Base-by-base conservation (phyloP, 1,139 yeast species). In the Pichia kudriavzevii region DNA sequence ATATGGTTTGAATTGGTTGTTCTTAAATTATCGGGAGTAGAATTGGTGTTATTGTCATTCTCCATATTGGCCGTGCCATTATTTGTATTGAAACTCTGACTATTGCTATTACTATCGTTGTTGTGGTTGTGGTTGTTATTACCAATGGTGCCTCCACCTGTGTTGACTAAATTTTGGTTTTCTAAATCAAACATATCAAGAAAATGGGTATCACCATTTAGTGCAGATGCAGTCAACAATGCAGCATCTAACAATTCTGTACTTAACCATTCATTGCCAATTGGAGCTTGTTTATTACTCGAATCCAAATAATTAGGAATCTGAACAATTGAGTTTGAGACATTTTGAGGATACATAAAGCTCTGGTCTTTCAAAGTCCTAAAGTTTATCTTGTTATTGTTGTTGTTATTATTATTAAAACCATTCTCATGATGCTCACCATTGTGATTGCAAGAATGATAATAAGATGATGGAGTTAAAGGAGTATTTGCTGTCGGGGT, bases 191-290 rank as follows among this genome's bases (percentile, higher is more conserved):
- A 66, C 48, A 74, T 62, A 38, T 76, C 81, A 13, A 75, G 57
- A 39, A 72, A 69, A 39, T 72, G 75, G 1, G 75, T 65, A 42
- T 74, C 79, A 22, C 79, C 80, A 42, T 77, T 77, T 32, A 78
- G 62, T 0, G 85, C 85, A 7, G 84, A 81, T 0, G 85, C 85
- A 0, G 87, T 78, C 39, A 79, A 60, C 22, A 79, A 56, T 0
- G 85, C 87, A 48, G 79, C 87, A 45, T 78, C 84, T 39, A 80
- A 58, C 31, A 79, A 62, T 50, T 79, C 88, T 39, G 70, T 75
- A 8, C 87, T 76, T 17, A 79, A 62, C 87, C 87, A 79, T 45
- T 68, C 73, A 38, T 64, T 59, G 14, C 67, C 65, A 25, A 45
- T 27, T 18, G 34, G 29, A 8, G 22, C 15, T 18, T 3, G 38